Evolutionary conservation across 1,284 basidiomycete species (phyloP).

Genomic region (Rhodotorula sp.): DNA sequence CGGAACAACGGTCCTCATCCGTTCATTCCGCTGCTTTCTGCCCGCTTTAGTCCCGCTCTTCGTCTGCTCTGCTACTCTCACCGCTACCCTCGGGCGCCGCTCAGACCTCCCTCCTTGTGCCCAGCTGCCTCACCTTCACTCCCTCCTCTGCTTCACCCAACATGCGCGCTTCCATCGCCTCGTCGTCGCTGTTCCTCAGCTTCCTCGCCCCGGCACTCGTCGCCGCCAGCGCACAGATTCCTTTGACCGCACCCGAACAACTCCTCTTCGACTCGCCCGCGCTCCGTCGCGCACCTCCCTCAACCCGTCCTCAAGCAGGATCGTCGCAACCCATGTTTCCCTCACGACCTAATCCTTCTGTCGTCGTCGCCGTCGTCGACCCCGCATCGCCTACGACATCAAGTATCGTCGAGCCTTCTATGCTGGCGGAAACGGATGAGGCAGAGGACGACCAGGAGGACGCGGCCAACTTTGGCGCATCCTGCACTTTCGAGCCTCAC

Average conservation of each 20-base stretch:
- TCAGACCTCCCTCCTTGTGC: background rate
- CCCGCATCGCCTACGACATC: constrained; percentile 22
- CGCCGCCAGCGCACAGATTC: background rate
- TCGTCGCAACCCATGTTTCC: too few species aligned
- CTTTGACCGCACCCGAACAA: background rate
- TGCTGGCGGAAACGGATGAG: background rate
- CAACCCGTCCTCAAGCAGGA: background rate
- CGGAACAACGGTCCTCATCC: too few species aligned
- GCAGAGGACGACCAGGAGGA: constrained; percentile 7
- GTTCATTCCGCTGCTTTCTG: too few species aligned
- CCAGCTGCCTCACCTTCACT: background rate
- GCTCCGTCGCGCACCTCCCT: background rate
- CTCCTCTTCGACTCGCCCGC: constrained; percentile 6
- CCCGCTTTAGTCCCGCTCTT: too few species aligned
- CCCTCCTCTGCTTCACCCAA: background rate
- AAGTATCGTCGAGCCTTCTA: background rate
- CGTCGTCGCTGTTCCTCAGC: constrained; percentile 1
- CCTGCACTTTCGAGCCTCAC: constrained; percentile 11
- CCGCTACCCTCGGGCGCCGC: too few species aligned
- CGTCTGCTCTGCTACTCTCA: too few species aligned
- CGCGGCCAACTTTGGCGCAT: constrained; percentile 14
- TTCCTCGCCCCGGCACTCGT: constrained; percentile 8
- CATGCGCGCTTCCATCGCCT: constrained; percentile 7
- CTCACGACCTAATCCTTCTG: constrained; percentile 8
- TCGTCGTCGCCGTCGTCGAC: constrained; percentile 29